Percentiles rank a stretch among this genome's conserved stretches.
These are phyloP conservation scores for Barnettozyma siamensis DNA, from an alignment of 805 yeast genomes.

Conservation along the genomic window DNA sequence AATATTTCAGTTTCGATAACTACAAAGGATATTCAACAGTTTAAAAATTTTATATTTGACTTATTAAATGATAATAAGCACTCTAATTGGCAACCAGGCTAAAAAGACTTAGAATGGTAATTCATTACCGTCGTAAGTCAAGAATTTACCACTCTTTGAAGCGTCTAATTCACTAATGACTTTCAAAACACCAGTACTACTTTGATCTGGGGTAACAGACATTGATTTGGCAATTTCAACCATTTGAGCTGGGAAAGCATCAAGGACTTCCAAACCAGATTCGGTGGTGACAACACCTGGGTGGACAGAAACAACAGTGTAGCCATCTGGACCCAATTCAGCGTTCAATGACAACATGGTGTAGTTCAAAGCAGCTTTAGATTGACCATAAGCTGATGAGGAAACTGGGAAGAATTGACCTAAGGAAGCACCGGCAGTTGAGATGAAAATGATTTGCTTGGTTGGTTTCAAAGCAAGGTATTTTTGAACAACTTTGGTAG, in stretches of 20 bases:
- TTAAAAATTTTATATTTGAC: too few relatives aligned
- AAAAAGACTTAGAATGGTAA: background rate
- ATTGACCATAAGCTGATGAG: conserved; percentile 29
- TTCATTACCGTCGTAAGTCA: conserved; percentile 23
- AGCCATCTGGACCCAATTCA: conserved; percentile 25
- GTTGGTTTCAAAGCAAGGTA: conserved; percentile 15
- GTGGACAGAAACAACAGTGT: conserved; percentile 28
- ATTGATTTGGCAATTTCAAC: background rate
- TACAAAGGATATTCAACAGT: too few relatives aligned
- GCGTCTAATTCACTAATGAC: conserved; percentile 18
- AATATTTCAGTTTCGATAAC: too few relatives aligned
- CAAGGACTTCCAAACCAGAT: conserved; percentile 18
- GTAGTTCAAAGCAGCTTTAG: conserved; percentile 35
- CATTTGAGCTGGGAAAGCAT: background rate
- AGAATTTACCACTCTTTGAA: conserved; percentile 26
- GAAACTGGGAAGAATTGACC: conserved; percentile 11
- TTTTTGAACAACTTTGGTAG: conserved; percentile 7
- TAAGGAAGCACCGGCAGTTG: conserved; percentile 21
- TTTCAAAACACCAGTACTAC: conserved; percentile 18
- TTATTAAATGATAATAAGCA: too few relatives aligned
- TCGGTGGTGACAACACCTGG: conserved; percentile 37
- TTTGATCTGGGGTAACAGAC: conserved; percentile 23
- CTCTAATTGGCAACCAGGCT: too few relatives aligned
- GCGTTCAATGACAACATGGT: conserved; percentile 21
- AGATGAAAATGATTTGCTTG: conserved; percentile 25